A percentile compares a stretch with the other conserved stretches of the same genome.
These are phyloP conservation scores for Agmasoma carcini DNA, from an alignment of 371 early-diverging fungal species.

Conservation along the genomic window DNA sequence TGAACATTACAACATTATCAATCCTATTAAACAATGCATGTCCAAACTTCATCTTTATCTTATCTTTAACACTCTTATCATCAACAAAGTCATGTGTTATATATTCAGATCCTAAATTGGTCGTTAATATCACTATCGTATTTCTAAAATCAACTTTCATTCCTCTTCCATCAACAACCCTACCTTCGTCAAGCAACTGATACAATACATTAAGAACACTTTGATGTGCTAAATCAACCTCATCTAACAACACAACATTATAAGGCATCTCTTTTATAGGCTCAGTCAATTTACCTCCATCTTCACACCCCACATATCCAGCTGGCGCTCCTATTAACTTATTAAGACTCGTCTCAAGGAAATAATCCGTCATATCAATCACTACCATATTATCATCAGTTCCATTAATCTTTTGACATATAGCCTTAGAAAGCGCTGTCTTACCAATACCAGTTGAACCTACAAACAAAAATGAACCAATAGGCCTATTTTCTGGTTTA, in stretches of 20 bases:
- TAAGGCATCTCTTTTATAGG: slow-evolving; percentile 71
- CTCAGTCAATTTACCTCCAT: slow-evolving; percentile 72
- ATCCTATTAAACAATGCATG: slow-evolving; percentile 70
- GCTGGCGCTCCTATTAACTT: slow-evolving; percentile 75
- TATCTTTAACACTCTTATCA: slow-evolving; percentile 55
- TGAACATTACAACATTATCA: slow-evolving; percentile 65
- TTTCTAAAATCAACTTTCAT: slow-evolving; percentile 63
- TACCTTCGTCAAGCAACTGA: slow-evolving; percentile 71
- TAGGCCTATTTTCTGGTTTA: slow-evolving; percentile 62
- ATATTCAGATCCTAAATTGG: slow-evolving; percentile 60
- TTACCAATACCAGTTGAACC: slow-evolving; percentile 80
- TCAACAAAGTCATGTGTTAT: slow-evolving; percentile 45
- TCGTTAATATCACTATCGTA: slow-evolving; percentile 65
- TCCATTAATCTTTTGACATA: slow-evolving; percentile 70
- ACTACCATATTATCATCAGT: slow-evolving; percentile 66
- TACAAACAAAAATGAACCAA: slow-evolving; percentile 73
- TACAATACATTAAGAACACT: slow-evolving; percentile 64
- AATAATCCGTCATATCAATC: slow-evolving; percentile 77
- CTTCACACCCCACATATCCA: slow-evolving; percentile 66
- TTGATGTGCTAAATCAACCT: slow-evolving; percentile 73
- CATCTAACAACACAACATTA: slow-evolving; percentile 69
- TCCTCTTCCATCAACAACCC: slow-evolving; percentile 65
- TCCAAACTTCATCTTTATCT: slow-evolving; percentile 63
- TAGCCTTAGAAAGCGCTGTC: slow-evolving; percentile 71
- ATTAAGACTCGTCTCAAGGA: slow-evolving; percentile 65